Evolutionary conservation across 163 green algal species (phyloP).

Genomic region (Chlamydomonas reinhardtii): DNA sequence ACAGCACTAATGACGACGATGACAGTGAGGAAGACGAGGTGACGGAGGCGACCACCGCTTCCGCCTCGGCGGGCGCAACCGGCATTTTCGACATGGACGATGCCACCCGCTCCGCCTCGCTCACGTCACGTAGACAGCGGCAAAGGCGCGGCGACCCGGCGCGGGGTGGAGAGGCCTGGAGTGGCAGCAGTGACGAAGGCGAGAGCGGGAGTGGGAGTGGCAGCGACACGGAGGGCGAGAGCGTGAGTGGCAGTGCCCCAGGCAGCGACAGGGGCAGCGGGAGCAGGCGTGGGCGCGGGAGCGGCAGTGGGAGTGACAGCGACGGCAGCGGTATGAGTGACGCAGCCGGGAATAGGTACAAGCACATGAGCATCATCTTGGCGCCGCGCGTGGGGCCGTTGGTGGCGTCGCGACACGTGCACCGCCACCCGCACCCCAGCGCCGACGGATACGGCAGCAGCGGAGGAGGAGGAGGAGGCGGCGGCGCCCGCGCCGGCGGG

Average conservation of each 20-base stretch:
- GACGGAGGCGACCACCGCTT: neutral
- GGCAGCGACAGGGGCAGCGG: neutral
- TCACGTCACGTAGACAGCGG: too few species aligned
- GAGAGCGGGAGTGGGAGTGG: neutral
- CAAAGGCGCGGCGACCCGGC: too few species aligned
- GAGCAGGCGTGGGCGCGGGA: neutral
- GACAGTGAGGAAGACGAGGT: neutral
- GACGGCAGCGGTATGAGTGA: neutral
- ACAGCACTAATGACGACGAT: neutral
- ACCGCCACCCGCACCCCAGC: neutral
- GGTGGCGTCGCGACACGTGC: neutral
- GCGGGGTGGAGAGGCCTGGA: too few species aligned
- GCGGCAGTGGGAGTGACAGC: neutral
- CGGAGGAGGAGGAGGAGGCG: too few species aligned
- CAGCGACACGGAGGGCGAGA: neutral
- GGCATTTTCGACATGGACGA: constrained; percentile 10
- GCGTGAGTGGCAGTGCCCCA: neutral
- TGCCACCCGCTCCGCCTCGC: neutral
- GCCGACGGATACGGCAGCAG: neutral
- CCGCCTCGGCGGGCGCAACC: neutral
- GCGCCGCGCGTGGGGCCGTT: neutral
- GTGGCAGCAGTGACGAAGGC: neutral
- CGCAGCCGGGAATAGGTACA: neutral
- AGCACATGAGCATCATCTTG: neutral
- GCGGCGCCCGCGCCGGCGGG: too few species aligned